Conservation (phyloP, 768 basidiomycete genomes). For the Suillus variegatus region DNA sequence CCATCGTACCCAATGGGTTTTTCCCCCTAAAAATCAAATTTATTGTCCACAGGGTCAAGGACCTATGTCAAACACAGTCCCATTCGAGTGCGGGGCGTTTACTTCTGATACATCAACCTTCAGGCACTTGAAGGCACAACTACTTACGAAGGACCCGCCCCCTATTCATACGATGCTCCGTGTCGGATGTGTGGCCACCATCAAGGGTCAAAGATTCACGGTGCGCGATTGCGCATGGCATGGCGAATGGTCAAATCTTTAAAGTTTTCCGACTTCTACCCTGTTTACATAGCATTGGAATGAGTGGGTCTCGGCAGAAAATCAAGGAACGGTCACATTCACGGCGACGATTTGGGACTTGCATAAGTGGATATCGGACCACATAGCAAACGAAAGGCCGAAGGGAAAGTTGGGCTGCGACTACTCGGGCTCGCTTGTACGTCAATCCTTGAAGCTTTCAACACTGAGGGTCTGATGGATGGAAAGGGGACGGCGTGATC, state of each 20-base stretch:
- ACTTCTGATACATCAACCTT: not conserved
- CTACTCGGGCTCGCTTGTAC: not conserved
- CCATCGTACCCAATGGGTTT: too few relatives aligned
- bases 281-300: slow-evolving; percentile 60
- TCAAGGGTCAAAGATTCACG: not conserved
- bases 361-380: slow-evolving; percentile 93
- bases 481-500: not conserved
- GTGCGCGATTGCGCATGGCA: not conserved
- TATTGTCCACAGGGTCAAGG: too few relatives aligned
- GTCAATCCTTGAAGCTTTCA: not conserved
- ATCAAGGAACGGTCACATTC: slow-evolving; percentile 83
- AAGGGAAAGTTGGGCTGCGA: slow-evolving; percentile 49
- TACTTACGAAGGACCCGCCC: not conserved
- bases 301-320: slow-evolving; percentile 81
- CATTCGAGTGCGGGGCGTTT: not conserved
- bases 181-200: not conserved
- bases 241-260: not conserved
- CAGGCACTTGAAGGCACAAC: not conserved
- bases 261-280: not conserved
- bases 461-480: not conserved
- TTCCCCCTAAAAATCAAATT: too few relatives aligned
- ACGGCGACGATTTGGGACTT: slow-evolving; percentile 89
- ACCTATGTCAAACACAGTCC: not conserved
- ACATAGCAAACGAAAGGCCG: slow-evolving; percentile 62
- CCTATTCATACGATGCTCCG: not conserved